Evolutionary conservation across 2,329 filamentous ascomycete genomes (phyloP), one percentile per base, ranked within the genome.

Genomic region (Alternaria sp.): DNA sequence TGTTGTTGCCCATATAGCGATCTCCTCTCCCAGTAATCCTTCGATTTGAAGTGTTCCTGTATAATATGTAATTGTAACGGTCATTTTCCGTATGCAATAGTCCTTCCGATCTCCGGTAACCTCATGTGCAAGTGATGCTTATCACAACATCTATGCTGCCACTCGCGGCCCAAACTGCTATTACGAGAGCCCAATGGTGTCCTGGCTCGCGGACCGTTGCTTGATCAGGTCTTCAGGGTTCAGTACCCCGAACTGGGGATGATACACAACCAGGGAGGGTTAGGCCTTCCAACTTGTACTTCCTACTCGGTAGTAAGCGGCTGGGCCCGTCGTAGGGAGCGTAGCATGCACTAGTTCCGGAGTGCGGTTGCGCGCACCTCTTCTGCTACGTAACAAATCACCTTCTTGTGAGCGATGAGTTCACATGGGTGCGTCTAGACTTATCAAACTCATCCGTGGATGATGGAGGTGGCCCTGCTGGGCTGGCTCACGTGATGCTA

Each of bases 31-130:
- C 46, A 51, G 51, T 44, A 17, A 21, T 36, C 21, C 32, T 57
- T 51, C 9, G 46, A 19, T 44, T 51, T 55, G 61, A 46, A 64
- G 49, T 60, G 49, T 55, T 56, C 63, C 40, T 67, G 57, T 58
- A 67, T 69, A 70, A 68, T 67, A 57, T 30, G 65, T 68, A 71
- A 68, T 68, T 44, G 40, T 52, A 61, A 53, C 47, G 63, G 53
- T 56, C 36, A 40, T 4, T 11, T 17, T 49, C 49, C 51, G 59
- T 44, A n/a, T 53, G 30, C 59, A 19, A 52, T 52, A 23, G 36
- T 52, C 15, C 43, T 17, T 62, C 36, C 28, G 32, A 9, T 54
- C 11, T 6, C 32, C 25, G 25, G 10, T 13, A 12, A 11, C 8
- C 17, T 40, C 5, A 32, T 36, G 12, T 23, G 47, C 25, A n/a